Percentiles rank a stretch among this genome's conserved stretches.
Conservation (phyloP, 352 stramenopile genomes). For the Globisporangium okanoganense region DNA sequence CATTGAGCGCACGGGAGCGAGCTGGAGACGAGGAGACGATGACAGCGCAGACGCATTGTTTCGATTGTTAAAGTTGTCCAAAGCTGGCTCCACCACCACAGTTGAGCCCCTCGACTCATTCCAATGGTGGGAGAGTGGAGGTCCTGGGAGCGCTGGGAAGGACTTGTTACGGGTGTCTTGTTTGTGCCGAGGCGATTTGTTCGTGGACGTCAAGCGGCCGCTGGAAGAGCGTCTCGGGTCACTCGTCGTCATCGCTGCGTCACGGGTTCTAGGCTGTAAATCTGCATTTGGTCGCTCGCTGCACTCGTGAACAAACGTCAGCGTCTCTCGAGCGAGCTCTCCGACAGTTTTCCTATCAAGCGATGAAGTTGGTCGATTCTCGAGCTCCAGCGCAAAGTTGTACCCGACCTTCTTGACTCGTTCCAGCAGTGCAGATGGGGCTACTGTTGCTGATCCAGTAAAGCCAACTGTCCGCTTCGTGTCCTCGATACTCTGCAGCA, state of each 20-base stretch:
- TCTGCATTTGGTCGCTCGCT: neutral
- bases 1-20: slow-evolving; percentile 8
- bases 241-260: neutral
- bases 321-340: slow-evolving; percentile 56
- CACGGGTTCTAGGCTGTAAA: neutral
- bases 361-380: slow-evolving; percentile 23
- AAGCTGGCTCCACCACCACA: neutral
- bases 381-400: slow-evolving; percentile 55
- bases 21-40: neutral
- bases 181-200: neutral
- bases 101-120: neutral
- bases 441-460: neutral
- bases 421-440: slow-evolving; percentile 32
- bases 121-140: neutral
- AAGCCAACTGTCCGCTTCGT: neutral
- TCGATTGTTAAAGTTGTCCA: neutral
- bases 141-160: slow-evolving; percentile 4
- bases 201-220: too few species aligned
- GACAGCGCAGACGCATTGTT: neutral
- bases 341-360: slow-evolving; percentile 49
- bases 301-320: slow-evolving; percentile 46
- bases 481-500: slow-evolving; percentile 22
- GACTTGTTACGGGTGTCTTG: neutral
- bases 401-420: slow-evolving; percentile 52
- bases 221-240: neutral